Evolutionary conservation across 169 alveolate genomes (phyloP), one percentile per base, ranked within the genome.

Genomic region (Plasmodium ovale): DNA sequence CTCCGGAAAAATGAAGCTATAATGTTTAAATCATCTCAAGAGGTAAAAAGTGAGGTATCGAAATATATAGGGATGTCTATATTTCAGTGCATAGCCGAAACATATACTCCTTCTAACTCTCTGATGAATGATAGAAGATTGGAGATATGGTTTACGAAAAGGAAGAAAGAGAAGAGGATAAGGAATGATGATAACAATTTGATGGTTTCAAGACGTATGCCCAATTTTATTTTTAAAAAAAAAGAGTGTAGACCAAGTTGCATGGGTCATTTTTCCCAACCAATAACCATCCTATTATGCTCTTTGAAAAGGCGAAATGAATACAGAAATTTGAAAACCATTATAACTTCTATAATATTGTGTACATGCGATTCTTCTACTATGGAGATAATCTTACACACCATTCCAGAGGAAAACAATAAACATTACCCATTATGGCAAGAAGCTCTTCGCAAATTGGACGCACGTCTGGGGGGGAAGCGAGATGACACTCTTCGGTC

Each of bases 341-440:
- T 85, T 37, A 60, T 85, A 14, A 56, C 72, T 3, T 58, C 91
- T 1, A 47, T 85, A 1, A 72, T 85, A 27, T 62, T 68, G 21
- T 85, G 91, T 31, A 68, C 91, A 42, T 85, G 91, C 16, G 91
- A 85, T 85, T 85, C 91, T 42, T 29, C 87, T 3, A 49, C 73
- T 14, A 25, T 85, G 31, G 91, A 85, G 56, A 85, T 39, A 56
- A 42, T 85, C 12, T 37, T 85, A 19, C 91, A 85, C 51, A 85
- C 91, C 12, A 56, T 85, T 23, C 91, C 91, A 19, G 91, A 85
- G 0, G 82, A 42, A 62, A 68, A 31, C 33, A 85, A 73, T 72
- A 85, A 85, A 56, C 33, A 85, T 69, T 85, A 54, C 56, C 4
- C 37, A 1, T 64, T 68, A n/a, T 85, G 91, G 91, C 27, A 47